A percentile compares a stretch with the other conserved stretches of the same genome.
Evolutionary conservation across 768 basidiomycete species (phyloP).

Genomic region (Leccinellum rugosiceps): DNA sequence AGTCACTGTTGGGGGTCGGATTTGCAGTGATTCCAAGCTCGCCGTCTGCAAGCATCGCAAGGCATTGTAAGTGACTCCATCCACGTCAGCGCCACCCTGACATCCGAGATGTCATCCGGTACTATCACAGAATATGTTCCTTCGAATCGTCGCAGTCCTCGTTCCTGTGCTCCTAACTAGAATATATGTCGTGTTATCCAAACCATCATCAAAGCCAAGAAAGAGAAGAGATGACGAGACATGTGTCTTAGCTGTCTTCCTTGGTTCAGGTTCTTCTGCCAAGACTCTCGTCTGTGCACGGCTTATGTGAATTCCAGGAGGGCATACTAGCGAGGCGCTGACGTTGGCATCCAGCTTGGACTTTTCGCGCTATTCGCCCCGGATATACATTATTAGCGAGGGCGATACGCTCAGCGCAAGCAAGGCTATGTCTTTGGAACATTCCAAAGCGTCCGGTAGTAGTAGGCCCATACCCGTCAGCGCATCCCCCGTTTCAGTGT

Average conservation of each 20-base stretch:
- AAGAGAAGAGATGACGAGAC: constrained; percentile 19
- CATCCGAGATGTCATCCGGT: neutral
- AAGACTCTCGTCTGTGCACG: constrained; percentile 1
- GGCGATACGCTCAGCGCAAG: constrained; percentile 76
- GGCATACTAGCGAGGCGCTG: constrained; percentile 89
- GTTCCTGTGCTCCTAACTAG: constrained; percentile 18
- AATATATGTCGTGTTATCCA: constrained; percentile 17
- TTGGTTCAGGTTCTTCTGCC: constrained; percentile 77
- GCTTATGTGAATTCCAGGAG: constrained; percentile 52
- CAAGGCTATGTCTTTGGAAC: constrained; percentile 69
- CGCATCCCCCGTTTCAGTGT: neutral
- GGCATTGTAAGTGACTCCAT: neutral
- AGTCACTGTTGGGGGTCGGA: neutral
- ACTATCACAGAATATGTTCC: constrained; percentile 11
- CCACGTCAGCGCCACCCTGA: neutral
- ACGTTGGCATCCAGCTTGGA: constrained; percentile 69
- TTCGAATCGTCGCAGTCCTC: constrained; percentile 5
- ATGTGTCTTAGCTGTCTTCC: constrained; percentile 73
- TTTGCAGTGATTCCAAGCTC: neutral
- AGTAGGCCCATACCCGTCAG: constrained; percentile 15
- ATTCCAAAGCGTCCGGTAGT: constrained; percentile 11
- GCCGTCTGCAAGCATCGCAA: neutral
- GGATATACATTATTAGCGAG: constrained; percentile 79
- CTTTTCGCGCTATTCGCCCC: constrained; percentile 66
- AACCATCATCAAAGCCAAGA: constrained; percentile 7